Evolutionary conservation across 306 rosid genomes (phyloP), one percentile per base, ranked within the genome.

Genomic region (Hippophae gyantsensis): DNA sequence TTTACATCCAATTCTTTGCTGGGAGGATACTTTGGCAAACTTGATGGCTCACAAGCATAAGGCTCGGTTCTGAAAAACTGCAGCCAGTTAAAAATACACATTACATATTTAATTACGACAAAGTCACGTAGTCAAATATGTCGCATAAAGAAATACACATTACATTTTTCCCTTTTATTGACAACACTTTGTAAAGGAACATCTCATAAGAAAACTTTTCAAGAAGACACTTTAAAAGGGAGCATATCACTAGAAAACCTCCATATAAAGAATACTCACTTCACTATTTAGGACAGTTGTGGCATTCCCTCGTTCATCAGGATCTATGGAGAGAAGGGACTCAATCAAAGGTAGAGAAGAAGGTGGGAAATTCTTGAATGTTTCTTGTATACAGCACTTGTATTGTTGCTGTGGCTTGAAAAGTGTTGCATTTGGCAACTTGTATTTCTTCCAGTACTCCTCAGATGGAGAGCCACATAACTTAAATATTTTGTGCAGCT

Each of bases 1-100:
- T 90, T 90, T 56, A 87, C 89, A 58, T 90, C 98, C 79, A 85
- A 62, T 80, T 90, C 98, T 75, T 90, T 90, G 87, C 95, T 85
- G 48, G 98, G 98, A 54, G 96, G 96, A 81, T 85, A 90, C 78
- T 87, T 85, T 1, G 98, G 98, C 59, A 90, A 74, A 73, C 87
- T 85, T 18, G 98, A 87, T 47, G 98, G 87, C 65, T 87, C 98
- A 71, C 98, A 83, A 69, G 96, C 86, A 68, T 66, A 67, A 61
- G 98, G 98, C 76, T 90, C 95, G 5, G 89, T 61, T 62, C 77
- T 63, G 69, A 90, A 90, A 66, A 85, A 87, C 98, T 90, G 92
- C 62, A 61, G 41, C 71, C 60, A 76, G 54, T 73, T 63, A 56
- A 48, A 43, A 67, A 61, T 64, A 63, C 55, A 38, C 11, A 62